These are phyloP conservation scores for Cnidoscolus chayamansa DNA, from an alignment of 441 rosid species.

Conservation along the genomic window DNA sequence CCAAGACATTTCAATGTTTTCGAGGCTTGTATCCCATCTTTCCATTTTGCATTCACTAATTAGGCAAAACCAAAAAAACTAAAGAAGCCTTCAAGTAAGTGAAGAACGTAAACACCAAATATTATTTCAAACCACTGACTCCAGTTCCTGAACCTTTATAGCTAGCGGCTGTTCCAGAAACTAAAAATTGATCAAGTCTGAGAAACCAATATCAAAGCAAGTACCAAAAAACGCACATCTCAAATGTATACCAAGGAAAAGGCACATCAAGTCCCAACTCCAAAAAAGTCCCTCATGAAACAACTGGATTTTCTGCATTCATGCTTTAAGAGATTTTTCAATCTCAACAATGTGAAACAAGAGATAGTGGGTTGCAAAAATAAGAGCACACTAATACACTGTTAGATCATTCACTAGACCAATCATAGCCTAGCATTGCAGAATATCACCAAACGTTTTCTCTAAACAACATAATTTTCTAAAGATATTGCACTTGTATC, in stretches of 20 bases:
- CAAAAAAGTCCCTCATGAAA: background rate
- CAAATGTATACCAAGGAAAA: background rate
- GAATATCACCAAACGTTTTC: background rate
- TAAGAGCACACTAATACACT: background rate
- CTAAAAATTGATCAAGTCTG: too few species aligned
- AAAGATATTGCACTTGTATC: background rate
- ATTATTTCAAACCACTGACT: too few species aligned
- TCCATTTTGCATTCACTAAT: too few species aligned
- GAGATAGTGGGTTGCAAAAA: background rate
- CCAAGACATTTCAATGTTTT: background rate
- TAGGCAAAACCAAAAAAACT: too few species aligned
- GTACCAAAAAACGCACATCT: too few species aligned
- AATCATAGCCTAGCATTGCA: background rate
- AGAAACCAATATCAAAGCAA: too few species aligned
- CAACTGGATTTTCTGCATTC: background rate
- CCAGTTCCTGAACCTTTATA: too few species aligned
- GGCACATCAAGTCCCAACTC: background rate
- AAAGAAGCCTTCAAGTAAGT: too few species aligned
- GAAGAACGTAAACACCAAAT: too few species aligned
- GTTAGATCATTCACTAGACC: background rate
- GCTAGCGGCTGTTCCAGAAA: too few species aligned
- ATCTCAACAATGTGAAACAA: background rate
- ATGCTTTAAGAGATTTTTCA: background rate
- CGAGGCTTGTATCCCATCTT: background rate
- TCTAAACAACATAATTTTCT: background rate